Base-by-base conservation (phyloP, 164 flowering plant species). In the Sedum album region DNA sequence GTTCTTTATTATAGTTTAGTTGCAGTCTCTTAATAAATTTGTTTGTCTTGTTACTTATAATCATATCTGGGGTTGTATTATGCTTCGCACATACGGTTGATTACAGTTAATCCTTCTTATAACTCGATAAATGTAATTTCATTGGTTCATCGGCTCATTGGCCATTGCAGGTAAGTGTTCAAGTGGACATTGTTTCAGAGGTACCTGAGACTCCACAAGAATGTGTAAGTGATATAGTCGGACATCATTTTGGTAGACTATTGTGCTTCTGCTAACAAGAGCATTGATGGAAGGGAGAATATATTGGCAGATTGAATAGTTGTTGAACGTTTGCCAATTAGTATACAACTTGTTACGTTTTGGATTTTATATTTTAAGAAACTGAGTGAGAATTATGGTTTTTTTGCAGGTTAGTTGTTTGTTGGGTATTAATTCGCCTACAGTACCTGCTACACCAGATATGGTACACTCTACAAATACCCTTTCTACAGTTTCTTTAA, bases 381-480 rank as follows among this genome's bases (percentile, higher is more conserved):
- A 11, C 48, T 6, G 13, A 33, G 14, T 21, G 5, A 28, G 2
- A 21, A 51, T 49, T 25, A 6, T 51, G 63, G 36, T 20, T 18
- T 44, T 57, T 21, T 49, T 78, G 69, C 76, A 78, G 76, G 72
- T 48, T 38, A 73, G 31, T n/a, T 67, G 61, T 8, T 33, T 64
- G 18, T 44, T 60, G 31, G 70, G 73, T 6, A 63, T 33, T 49
- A 62, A 42, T 69, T 67, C 75, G 64, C 20, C 39, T 31, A 60
- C 39, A 9, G 30, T 55, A 65, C 60, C 74, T 69, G 35, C 51
- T 44, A 15, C 46, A 21, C 69, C 51, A n/a, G 65, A 66, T 5
- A 46, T 8, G 42, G 42, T 39, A 39, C 4, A n/a, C n/a, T n/a
- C n/a, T n/a, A n/a, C n/a, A n/a, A n/a, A n/a, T 39, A 14, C 17